These are phyloP conservation scores for Penicillium verhagenii DNA, from an alignment of 495 filamentous ascomycete species.

Conservation along the genomic window DNA sequence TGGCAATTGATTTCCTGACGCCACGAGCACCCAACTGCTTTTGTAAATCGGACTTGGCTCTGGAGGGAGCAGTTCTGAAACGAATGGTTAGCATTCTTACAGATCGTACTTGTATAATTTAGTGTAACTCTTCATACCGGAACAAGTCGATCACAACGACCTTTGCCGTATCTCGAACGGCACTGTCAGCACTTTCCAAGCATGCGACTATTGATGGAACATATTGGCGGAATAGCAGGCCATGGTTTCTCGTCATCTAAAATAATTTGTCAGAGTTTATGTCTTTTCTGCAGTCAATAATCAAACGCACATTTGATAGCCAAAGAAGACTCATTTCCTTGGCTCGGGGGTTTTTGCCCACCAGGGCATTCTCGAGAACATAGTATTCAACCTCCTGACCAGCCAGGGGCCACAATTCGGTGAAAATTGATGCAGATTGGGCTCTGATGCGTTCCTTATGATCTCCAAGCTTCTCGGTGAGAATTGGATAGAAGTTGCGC, in stretches of 20 bases:
- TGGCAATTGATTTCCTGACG: constrained; percentile 80
- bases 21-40: constrained; percentile 73
- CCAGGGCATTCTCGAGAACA: constrained; percentile 74
- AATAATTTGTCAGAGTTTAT: not conserved
- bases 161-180: constrained; percentile 82
- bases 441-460: constrained; percentile 76
- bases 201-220: constrained; percentile 79
- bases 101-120: not conserved
- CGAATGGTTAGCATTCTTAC: not conserved
- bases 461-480: constrained; percentile 86
- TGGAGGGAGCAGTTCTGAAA: constrained; percentile 67
- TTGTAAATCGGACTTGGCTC: constrained; percentile 85
- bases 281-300: not conserved
- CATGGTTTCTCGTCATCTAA: constrained; percentile 75
- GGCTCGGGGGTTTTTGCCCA: constrained; percentile 73
- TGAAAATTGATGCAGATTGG: constrained; percentile 68
- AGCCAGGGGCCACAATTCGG: constrained; percentile 64
- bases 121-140: constrained; percentile 48
- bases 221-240: constrained; percentile 75
- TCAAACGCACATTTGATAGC: constrained; percentile 62
- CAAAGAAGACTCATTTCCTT: constrained; percentile 84
- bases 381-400: constrained; percentile 72
- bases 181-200: constrained; percentile 84
- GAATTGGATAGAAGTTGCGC: constrained; percentile 62
- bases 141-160: constrained; percentile 81